A percentile compares a stretch with the other conserved stretches of the same genome.
These are phyloP conservation scores for Neonectria sp. DNA, from an alignment of 2,329 filamentous ascomycete genomes.

Conservation along the genomic window DNA sequence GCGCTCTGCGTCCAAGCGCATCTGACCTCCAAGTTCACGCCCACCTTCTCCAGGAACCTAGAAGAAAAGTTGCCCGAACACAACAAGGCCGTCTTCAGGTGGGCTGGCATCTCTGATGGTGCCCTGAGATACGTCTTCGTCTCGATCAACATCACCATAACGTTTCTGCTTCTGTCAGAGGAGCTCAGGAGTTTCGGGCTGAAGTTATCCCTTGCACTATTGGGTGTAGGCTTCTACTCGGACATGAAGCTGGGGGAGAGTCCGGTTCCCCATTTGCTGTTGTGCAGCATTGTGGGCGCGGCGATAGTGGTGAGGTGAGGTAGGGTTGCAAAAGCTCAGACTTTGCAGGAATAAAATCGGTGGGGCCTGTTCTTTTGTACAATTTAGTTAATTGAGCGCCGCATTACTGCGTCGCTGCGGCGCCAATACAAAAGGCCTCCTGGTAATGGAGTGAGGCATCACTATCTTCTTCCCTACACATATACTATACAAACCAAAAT, in stretches of 20 bases:
- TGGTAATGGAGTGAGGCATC: too few species aligned
- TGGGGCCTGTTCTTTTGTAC: too few species aligned
- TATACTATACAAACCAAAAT: too few species aligned
- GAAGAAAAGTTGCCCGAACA: slow-evolving; percentile 4
- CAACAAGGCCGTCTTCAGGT: slow-evolving; percentile 4
- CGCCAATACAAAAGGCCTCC: too few species aligned
- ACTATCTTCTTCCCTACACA: too few species aligned
- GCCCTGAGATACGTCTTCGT: slow-evolving; percentile 2
- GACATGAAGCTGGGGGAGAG: slow-evolving; percentile 8
- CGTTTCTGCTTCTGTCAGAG: background rate
- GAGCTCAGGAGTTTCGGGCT: slow-evolving; percentile 8
- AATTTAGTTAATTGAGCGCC: too few species aligned
- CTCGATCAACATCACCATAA: background rate
- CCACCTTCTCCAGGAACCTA: slow-evolving; percentile 5
- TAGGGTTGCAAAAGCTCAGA: too few species aligned
- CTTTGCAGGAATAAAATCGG: too few species aligned
- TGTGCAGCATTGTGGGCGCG: background rate
- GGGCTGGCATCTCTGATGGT: background rate
- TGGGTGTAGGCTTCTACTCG: background rate
- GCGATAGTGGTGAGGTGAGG: too few species aligned
- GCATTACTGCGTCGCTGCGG: too few species aligned
- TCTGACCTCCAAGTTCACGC: slow-evolving; percentile 7
- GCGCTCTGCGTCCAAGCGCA: background rate
- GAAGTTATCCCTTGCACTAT: background rate
- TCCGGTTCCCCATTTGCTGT: background rate